Conservation (phyloP, 345 rosid species). For the Euphorbia tirucalli region DNA sequence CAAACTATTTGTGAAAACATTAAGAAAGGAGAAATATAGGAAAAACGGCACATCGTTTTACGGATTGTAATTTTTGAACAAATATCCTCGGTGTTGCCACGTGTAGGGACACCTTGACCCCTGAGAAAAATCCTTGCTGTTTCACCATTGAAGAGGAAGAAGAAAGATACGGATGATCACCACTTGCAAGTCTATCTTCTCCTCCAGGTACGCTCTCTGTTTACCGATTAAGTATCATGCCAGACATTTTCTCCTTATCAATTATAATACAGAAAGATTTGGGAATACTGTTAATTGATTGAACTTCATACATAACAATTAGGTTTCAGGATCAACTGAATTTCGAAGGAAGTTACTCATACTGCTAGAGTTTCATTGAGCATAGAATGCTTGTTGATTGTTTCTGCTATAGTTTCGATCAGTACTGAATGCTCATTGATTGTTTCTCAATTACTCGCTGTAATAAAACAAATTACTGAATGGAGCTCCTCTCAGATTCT, state of each 20-base stretch:
- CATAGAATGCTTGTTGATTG: not conserved
- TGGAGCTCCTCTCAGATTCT: not conserved
- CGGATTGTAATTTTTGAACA: too few relatives aligned
- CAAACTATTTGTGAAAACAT: too few relatives aligned
- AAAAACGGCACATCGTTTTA: too few relatives aligned
- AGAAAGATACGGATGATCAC: slow-evolving; percentile 13
- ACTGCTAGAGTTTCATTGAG: not conserved
- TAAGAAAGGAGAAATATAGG: too few relatives aligned
- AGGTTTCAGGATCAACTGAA: not conserved
- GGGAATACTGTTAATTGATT: too few relatives aligned
- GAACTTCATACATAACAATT: too few relatives aligned
- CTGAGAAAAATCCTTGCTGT: too few relatives aligned
- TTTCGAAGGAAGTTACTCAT: not conserved
- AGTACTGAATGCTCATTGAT: not conserved
- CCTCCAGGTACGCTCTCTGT: slow-evolving; percentile 15
- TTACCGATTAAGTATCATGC: not conserved
- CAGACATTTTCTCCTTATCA: not conserved
- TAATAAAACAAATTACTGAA: not conserved
- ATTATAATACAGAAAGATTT: not conserved
- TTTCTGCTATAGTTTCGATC: not conserved
- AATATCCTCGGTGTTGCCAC: too few relatives aligned
- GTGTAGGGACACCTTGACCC: too few relatives aligned
- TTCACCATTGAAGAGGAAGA: not conserved
- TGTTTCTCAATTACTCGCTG: not conserved
- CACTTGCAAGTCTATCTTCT: not conserved